These are phyloP conservation scores for Gremmenia infestans DNA, from an alignment of 2,329 filamentous ascomycete species.

Conservation along the genomic window DNA sequence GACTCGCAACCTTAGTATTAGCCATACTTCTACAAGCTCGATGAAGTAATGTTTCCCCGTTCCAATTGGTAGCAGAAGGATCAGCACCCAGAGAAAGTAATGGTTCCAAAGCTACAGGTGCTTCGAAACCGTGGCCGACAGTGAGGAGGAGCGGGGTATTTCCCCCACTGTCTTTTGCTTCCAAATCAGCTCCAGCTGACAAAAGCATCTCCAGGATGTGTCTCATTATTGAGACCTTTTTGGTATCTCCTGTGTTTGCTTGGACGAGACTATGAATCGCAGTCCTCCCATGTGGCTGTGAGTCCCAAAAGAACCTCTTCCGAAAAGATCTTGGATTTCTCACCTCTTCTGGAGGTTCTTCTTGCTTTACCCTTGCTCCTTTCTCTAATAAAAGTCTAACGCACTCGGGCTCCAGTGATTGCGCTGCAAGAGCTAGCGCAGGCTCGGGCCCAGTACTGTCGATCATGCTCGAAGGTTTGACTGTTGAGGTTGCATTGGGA, in stretches of 20 bases:
- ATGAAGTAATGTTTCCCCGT: conserved; percentile 9
- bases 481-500: conserved; percentile 7
- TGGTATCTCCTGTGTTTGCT: neutral
- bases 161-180: conserved; percentile 12
- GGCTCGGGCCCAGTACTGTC: conserved; percentile 5
- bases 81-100: conserved; percentile 7
- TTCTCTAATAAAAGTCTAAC: neutral
- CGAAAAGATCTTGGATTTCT: too few relatives aligned
- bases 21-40: conserved; percentile 10
- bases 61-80: conserved; percentile 2
- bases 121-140: neutral
- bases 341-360: neutral
- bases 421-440: conserved; percentile 14
- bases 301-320: neutral
- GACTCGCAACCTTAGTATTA: neutral
- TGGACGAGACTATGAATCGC: neutral
- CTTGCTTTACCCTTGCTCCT: neutral
- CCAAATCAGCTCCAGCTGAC: conserved; percentile 23
- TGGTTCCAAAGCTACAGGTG: neutral
- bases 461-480: neutral
- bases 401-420: neutral
- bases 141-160: conserved; percentile 17
- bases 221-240: neutral
- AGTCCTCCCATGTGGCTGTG: neutral
- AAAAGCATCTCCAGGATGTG: conserved; percentile 17